phyloP scores from a whole-genome alignment of 768 basidiomycete species.

The Daedaleopsis nitida region DNA sequence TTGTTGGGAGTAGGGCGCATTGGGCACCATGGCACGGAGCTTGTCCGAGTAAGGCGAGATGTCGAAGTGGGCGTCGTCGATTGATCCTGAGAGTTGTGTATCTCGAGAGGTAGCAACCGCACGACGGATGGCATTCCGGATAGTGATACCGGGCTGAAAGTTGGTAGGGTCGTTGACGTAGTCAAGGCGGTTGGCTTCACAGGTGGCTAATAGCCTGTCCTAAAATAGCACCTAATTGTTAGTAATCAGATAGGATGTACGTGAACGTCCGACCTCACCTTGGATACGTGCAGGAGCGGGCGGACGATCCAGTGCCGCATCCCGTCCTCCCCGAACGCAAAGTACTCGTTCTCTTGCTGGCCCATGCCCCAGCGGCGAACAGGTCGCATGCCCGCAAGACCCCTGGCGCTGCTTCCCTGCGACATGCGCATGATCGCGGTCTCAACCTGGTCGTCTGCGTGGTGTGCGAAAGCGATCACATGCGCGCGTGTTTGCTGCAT shows the following conservation, averaged over 20 bases:
- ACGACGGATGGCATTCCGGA: constrained; percentile 74
- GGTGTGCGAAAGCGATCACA: constrained; percentile 70
- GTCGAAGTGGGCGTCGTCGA: not conserved
- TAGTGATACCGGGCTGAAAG: constrained; percentile 69
- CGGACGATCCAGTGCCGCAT: constrained; percentile 72
- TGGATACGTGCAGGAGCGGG: constrained; percentile 66
- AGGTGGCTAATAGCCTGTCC: constrained; percentile 83
- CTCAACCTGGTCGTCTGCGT: constrained; percentile 84
- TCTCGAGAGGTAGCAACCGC: constrained; percentile 27
- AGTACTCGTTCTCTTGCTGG: constrained; percentile 24
- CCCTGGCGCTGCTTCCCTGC: constrained; percentile 54
- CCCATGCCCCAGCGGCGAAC: constrained; percentile 84
- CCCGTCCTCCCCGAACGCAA: constrained; percentile 52
- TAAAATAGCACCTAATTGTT: constrained; percentile 30
- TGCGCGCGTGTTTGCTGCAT: constrained; percentile 43
- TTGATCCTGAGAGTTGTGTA: not conserved
- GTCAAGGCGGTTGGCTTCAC: constrained; percentile 57
- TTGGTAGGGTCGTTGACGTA: constrained; percentile 75
- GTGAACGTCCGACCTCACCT: constrained; percentile 45
- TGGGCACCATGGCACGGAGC: constrained; percentile 4
- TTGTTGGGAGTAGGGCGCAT: not conserved
- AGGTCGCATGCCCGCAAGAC: constrained; percentile 68
- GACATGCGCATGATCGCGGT: constrained; percentile 73
- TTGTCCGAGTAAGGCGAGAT: constrained; percentile 1
- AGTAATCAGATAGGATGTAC: not conserved